Conservation (phyloP, 352 stramenopile genomes). For the Blastocystis sp. region DNA sequence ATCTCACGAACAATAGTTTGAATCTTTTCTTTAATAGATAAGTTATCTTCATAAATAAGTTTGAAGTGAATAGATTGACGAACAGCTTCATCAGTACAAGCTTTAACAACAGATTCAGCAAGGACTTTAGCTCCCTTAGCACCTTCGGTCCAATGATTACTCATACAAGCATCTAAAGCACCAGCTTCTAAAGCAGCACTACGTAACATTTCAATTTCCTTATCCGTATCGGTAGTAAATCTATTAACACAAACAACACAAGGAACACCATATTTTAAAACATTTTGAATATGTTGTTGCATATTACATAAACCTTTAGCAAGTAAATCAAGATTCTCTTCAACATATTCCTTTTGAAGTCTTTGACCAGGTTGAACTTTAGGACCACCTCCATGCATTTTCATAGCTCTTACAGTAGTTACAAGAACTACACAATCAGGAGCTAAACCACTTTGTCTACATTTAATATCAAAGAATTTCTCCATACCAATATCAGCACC, state of each 20-base stretch:
- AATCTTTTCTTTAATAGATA: slow-evolving; percentile 87
- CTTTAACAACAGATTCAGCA: slow-evolving; percentile 66
- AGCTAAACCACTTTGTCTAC: slow-evolving; percentile 69
- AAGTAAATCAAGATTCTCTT: slow-evolving; percentile 82
- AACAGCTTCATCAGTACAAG: slow-evolving; percentile 56
- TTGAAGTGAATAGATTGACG: too few relatives aligned
- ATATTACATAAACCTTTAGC: slow-evolving; percentile 70
- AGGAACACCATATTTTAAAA: slow-evolving; percentile 71
- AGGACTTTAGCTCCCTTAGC: slow-evolving; percentile 73
- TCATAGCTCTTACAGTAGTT: slow-evolving; percentile 83
- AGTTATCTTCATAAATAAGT: too few relatives aligned
- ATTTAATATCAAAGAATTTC: slow-evolving; percentile 99
- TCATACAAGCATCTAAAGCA: slow-evolving; percentile 71
- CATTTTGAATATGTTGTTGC: slow-evolving; percentile 81
- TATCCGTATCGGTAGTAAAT: slow-evolving; percentile 59
- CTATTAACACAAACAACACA: slow-evolving; percentile 83
- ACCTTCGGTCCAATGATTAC: slow-evolving; percentile 70
- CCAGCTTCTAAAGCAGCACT: slow-evolving; percentile 65
- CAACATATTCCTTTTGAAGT: slow-evolving; percentile 61
- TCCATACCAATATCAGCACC: slow-evolving; percentile 83
- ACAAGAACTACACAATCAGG: slow-evolving; percentile 88
- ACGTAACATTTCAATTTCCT: slow-evolving; percentile 76
- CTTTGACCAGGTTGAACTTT: slow-evolving; percentile 69
- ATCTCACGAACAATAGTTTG: slow-evolving; percentile 78
- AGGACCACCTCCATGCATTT: slow-evolving; percentile 92